These are phyloP conservation scores for Dendrocalamus latiflorus DNA, from an alignment of 202 grass and related monocot genomes.

Conservation along the genomic window DNA sequence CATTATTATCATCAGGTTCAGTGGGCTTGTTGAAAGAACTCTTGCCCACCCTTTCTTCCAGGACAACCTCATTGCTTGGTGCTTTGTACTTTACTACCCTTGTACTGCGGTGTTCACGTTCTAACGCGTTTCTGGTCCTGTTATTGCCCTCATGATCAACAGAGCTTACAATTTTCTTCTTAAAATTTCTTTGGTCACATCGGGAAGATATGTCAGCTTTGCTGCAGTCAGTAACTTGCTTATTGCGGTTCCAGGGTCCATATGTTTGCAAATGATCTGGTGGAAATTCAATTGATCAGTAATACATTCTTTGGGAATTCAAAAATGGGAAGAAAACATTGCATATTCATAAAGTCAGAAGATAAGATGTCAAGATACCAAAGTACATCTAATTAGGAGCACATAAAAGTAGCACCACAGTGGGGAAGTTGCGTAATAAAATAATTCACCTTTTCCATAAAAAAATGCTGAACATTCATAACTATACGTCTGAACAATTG, in stretches of 20 bases:
- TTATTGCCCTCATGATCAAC: slow-evolving; percentile 9
- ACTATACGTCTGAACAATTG: background rate
- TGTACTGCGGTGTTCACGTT: slow-evolving; percentile 1
- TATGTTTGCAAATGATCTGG: slow-evolving; percentile 26
- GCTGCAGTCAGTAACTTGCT: background rate
- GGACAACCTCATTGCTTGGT: slow-evolving; percentile 20
- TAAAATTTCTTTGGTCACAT: slow-evolving; percentile 22
- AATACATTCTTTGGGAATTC: background rate
- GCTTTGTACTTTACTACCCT: slow-evolving; percentile 26
- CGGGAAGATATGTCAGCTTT: slow-evolving; percentile 11
- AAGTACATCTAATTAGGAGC: slow-evolving; percentile 15
- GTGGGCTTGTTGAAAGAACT: background rate
- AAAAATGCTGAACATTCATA: no score
- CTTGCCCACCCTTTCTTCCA: slow-evolving; percentile 20
- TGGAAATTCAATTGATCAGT: slow-evolving; percentile 17
- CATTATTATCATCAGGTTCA: slow-evolving; percentile 12
- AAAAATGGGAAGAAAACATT: slow-evolving; percentile 16
- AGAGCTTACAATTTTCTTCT: slow-evolving; percentile 34
- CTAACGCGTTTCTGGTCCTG: background rate
- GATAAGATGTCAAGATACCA: slow-evolving; percentile 5
- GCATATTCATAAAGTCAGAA: background rate
- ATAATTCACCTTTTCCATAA: no score
- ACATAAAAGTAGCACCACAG: background rate
- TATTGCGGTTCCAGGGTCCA: slow-evolving; percentile 18
- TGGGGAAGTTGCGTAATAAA: no score